Evolutionary conservation across 441 rosid genomes (phyloP).

Genomic region (Eruca vesicaria): DNA sequence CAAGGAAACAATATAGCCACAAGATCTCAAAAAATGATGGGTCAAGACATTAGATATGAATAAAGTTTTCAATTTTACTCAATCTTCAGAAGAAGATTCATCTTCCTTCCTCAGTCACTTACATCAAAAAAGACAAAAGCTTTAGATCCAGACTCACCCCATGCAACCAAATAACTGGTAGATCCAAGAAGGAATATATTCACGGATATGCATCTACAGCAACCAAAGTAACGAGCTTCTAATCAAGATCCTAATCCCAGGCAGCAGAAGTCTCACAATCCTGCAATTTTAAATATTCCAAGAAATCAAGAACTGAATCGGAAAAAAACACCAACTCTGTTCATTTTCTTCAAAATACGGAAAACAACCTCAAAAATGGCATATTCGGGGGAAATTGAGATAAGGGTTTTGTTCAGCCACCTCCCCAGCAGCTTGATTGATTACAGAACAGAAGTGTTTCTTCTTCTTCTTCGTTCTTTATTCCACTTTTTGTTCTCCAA

Average conservation of each 20-base stretch:
- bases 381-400: slow-evolving; percentile 34
- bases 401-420: slow-evolving; percentile 27
- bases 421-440: slow-evolving; percentile 27
- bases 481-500: background rate
- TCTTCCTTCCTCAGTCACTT: background rate
- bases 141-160: slow-evolving; percentile 53
- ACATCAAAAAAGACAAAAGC: background rate
- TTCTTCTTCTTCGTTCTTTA: background rate
- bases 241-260: slow-evolving; percentile 41
- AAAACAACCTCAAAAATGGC: slow-evolving; percentile 52
- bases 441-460: slow-evolving; percentile 37
- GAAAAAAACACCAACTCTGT: too few relatives aligned
- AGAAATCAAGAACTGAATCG: too few relatives aligned
- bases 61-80: background rate
- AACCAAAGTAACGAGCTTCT: slow-evolving; percentile 36
- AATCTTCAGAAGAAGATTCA: background rate
- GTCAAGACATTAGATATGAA: background rate
- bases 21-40: background rate
- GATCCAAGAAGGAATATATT: slow-evolving; percentile 60
- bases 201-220: slow-evolving; percentile 57
- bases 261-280: slow-evolving; percentile 44
- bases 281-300: slow-evolving; percentile 37
- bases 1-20: slow-evolving; percentile 6
- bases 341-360: too few relatives aligned
- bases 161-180: slow-evolving; percentile 53